Base-by-base conservation (phyloP, 148 eudicot genomes). In the Dysphania ambrosioides region DNA sequence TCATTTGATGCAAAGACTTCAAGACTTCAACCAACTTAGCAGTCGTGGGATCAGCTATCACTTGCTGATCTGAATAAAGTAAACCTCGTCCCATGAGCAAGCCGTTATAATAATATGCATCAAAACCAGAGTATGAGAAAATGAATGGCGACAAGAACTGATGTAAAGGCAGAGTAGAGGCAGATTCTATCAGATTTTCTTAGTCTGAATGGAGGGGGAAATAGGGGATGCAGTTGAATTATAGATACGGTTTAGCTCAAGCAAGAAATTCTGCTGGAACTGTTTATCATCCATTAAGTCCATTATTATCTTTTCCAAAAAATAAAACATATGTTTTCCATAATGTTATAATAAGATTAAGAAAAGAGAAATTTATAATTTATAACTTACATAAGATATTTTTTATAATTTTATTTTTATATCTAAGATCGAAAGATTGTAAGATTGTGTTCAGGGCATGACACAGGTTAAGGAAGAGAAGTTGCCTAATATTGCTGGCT, bases 51-150 rank as follows among this genome's bases (percentile, higher is more conserved):
- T 75, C 53, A 10, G 79, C 82, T 87, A 86, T 86, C 62, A 84
- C 68, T 59, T 86, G 85, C 68, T 84, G 89, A 53, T 86, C 87
- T 34, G 85, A 74, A 47, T 65, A 76, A 29, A 86, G 82, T 36
- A 84, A 75, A 41, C 86, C 89, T 41, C 84, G 80, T 15, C 89
- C 89, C 75, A 70, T 67, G 16, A 82, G 62, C 80, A 86, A 75
- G 24, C 68, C 80, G 65, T 84, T 64, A 69, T 75, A 86, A 65
- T 82, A 84, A 26, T 82, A 80, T 24, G 82, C 18, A 24, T 75
- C 87, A 9, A 82, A 82, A 8, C 70, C 80, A 56, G 81, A 69
- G 26, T 84, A 82, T 3, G 82, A 73, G 30, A 72, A 71, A 64
- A 83, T 60, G 2, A 72, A 73, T 29, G 86, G 71, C 6, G 65